Percentiles rank a stretch among this genome's conserved stretches.
phyloP scores from a whole-genome alignment of 2,329 filamentous ascomycete species.

The Lasiodiplodia gonubiensis region DNA sequence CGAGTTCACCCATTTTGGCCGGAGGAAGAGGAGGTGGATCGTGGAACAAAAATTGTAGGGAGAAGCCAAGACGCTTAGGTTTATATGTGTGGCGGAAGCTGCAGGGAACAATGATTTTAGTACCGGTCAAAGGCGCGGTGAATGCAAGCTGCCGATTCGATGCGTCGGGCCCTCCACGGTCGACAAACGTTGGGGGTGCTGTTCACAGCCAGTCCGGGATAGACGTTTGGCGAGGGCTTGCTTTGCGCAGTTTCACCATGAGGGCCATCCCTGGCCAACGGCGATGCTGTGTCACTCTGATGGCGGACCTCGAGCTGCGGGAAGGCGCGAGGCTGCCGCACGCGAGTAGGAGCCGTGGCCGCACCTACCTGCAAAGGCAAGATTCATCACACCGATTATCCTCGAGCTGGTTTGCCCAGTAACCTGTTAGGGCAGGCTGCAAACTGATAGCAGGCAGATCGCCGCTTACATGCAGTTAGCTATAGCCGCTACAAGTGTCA shows the following conservation, averaged over 20 bases:
- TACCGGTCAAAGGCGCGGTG: slow-evolving; percentile 1
- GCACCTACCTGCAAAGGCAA: neutral
- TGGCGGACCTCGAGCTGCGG: neutral
- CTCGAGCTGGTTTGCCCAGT: neutral
- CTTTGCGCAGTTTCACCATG: neutral
- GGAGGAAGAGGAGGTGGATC: neutral
- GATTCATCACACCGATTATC: neutral
- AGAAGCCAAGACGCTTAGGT: neutral
- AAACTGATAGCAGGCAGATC: neutral
- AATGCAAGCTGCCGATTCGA: neutral
- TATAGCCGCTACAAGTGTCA: neutral
- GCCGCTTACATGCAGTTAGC: neutral
- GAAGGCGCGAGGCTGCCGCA: neutral
- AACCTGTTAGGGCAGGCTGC: neutral
- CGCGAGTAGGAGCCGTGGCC: neutral
- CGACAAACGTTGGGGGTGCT: neutral
- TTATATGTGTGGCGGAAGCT: neutral
- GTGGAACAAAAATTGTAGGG: neutral
- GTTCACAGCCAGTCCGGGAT: neutral
- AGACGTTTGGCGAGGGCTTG: neutral
- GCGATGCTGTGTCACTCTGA: neutral
- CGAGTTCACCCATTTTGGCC: slow-evolving; percentile 12
- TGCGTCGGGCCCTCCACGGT: neutral
- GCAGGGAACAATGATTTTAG: slow-evolving; percentile 3
- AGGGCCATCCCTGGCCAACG: slow-evolving; percentile 7